These are phyloP conservation scores for Corymbia maculata DNA, from an alignment of 345 rosid genomes.

Conservation along the genomic window DNA sequence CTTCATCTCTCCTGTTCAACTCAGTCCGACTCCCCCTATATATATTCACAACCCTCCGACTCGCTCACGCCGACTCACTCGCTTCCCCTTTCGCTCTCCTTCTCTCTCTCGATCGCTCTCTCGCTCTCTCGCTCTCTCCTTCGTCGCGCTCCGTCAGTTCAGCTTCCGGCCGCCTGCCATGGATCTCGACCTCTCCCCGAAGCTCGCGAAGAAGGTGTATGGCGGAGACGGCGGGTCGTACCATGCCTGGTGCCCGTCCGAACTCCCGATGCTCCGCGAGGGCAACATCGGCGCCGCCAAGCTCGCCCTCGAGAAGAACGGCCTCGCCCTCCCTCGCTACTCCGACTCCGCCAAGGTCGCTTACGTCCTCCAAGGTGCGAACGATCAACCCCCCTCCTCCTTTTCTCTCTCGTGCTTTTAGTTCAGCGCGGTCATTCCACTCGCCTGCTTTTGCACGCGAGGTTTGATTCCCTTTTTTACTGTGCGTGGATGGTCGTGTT, in stretches of 20 bases:
- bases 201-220: conserved; percentile 47
- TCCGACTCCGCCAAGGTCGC: conserved; percentile 87
- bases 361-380: conserved; percentile 76
- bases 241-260: conserved; percentile 67
- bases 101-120: not conserved
- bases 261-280: conserved; percentile 60
- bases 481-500: not conserved
- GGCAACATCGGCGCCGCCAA: conserved; percentile 92
- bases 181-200: conserved; percentile 84
- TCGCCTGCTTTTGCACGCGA: not conserved
- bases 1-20: not conserved
- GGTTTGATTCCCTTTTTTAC: not conserved
- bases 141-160: not conserved
- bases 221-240: conserved; percentile 80
- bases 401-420: not conserved
- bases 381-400: not conserved
- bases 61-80: not conserved
- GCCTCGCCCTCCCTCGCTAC: conserved; percentile 82
- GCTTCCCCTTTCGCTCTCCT: not conserved
- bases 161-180: conserved; percentile 7
- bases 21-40: not conserved
- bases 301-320: conserved; percentile 70
- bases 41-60: not conserved
- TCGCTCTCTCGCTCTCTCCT: not conserved
- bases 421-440: not conserved